Conservation (phyloP, 495 filamentous ascomycete species). For the Penicillium riverlandense region DNA sequence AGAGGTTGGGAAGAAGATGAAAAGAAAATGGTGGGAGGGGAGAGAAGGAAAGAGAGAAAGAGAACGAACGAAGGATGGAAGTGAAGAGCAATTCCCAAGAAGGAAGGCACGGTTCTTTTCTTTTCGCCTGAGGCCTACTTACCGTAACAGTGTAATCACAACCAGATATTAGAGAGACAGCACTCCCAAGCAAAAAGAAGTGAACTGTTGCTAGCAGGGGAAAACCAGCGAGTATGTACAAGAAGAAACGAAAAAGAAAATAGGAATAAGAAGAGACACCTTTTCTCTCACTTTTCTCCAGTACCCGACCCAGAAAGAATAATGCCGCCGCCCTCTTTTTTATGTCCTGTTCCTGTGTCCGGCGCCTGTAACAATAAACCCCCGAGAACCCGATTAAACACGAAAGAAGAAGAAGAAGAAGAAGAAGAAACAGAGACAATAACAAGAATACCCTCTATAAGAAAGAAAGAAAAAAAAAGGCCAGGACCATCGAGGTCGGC, state of each 20-base stretch:
- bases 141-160: too few relatives aligned
- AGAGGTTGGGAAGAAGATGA: conserved; percentile 1
- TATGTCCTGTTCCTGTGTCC: conserved; percentile 9
- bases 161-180: background rate
- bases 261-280: conserved; percentile 7
- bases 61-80: conserved; percentile 2
- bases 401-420: conserved; percentile 18
- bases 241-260: conserved; percentile 11
- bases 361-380: conserved; percentile 16
- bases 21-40: background rate
- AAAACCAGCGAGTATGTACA: conserved; percentile 16
- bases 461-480: conserved; percentile 6
- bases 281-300: conserved; percentile 7
- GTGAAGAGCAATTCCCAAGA: background rate
- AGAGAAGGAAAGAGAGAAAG: background rate
- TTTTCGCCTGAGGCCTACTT: too few relatives aligned
- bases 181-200: conserved; percentile 1
- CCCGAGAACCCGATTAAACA: conserved; percentile 13
- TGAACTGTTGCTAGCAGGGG: conserved; percentile 1
- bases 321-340: conserved; percentile 9
- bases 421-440: too few relatives aligned
- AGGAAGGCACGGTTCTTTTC: too few relatives aligned
- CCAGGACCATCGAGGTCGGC: conserved; percentile 14
- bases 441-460: conserved; percentile 5
- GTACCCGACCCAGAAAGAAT: conserved; percentile 2